Evolutionary conservation across 2,329 filamentous ascomycete genomes (phyloP).

Genomic region (Ascochyta rabiei): DNA sequence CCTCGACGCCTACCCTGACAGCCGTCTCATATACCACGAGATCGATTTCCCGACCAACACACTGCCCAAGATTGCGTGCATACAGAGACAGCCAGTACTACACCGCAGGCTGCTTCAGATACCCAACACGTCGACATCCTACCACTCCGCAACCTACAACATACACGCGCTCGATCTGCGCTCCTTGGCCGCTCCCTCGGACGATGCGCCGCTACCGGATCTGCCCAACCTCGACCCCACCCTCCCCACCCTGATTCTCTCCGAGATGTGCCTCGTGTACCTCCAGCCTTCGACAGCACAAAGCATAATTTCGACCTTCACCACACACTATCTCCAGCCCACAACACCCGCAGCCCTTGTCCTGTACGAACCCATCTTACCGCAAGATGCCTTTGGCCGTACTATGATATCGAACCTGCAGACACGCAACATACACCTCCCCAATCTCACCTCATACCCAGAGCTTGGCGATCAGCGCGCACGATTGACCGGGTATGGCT

Average conservation of each 20-base stretch:
- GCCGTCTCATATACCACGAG: constrained; percentile 79
- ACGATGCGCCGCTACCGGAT: constrained; percentile 26
- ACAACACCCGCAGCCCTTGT: constrained; percentile 65
- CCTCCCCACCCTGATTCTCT: constrained; percentile 83
- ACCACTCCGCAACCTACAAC: constrained; percentile 59
- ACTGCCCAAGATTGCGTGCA: constrained; percentile 64
- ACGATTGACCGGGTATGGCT: constrained; percentile 70
- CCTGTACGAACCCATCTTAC: constrained; percentile 87
- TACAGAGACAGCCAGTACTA: constrained; percentile 42
- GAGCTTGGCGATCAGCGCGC: constrained; percentile 70
- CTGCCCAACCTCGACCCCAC: constrained; percentile 57
- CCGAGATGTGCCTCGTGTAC: constrained; percentile 96
- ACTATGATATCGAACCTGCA: constrained; percentile 93
- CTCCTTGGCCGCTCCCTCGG: constrained; percentile 51
- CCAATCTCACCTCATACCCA: constrained; percentile 77
- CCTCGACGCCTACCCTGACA: constrained; percentile 56
- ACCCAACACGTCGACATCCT: constrained; percentile 42
- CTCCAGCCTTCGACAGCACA: constrained; percentile 70
- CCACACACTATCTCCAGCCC: constrained; percentile 45
- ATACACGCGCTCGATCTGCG: constrained; percentile 71
- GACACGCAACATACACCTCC: constrained; percentile 79
- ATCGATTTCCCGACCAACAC: constrained; percentile 83
- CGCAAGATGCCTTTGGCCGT: constrained; percentile 83
- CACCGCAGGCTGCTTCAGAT: constrained; percentile 32
- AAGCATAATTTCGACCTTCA: constrained; percentile 60